Conservation (phyloP, 495 filamentous ascomycete species). For the Viridothelium virens region DNA sequence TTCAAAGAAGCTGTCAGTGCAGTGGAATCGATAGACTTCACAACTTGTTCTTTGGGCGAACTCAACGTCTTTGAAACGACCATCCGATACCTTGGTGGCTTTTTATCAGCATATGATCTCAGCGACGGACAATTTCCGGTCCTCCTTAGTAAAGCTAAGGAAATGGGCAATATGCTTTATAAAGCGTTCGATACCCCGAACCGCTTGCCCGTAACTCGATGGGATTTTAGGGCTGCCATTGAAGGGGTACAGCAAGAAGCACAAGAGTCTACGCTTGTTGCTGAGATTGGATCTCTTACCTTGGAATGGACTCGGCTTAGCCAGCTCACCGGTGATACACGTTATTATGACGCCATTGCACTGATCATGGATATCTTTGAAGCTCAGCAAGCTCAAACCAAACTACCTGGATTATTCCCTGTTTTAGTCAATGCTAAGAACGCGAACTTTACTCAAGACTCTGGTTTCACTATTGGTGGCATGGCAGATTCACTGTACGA, state of each 20-base stretch:
- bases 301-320: slow-evolving; percentile 37
- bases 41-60: slow-evolving; percentile 25
- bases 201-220: slow-evolving; percentile 31
- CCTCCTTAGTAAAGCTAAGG: slow-evolving; percentile 33
- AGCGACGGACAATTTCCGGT: slow-evolving; percentile 31
- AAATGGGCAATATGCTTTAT: slow-evolving; percentile 38
- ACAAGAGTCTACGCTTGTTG: slow-evolving; percentile 27
- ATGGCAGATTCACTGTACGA: slow-evolving; percentile 37
- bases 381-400: slow-evolving; percentile 28
- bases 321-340: slow-evolving; percentile 31
- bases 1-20: slow-evolving; percentile 52
- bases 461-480: slow-evolving; percentile 32
- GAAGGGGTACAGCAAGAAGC: slow-evolving; percentile 15
- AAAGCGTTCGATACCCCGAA: slow-evolving; percentile 37
- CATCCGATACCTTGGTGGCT: slow-evolving; percentile 35
- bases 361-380: slow-evolving; percentile 32
- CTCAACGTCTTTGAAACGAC: slow-evolving; percentile 38
- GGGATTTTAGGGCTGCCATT: slow-evolving; percentile 23
- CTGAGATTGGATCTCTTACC: slow-evolving; percentile 33
- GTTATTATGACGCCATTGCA: slow-evolving; percentile 36
- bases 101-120: slow-evolving; percentile 35
- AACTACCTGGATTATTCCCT: slow-evolving; percentile 36
- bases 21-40: slow-evolving; percentile 49
- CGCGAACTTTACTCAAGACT: slow-evolving; percentile 15
- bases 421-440: slow-evolving; percentile 26